phyloP scores from a whole-genome alignment of 306 rosid species.

The Boehmeria nivea region DNA sequence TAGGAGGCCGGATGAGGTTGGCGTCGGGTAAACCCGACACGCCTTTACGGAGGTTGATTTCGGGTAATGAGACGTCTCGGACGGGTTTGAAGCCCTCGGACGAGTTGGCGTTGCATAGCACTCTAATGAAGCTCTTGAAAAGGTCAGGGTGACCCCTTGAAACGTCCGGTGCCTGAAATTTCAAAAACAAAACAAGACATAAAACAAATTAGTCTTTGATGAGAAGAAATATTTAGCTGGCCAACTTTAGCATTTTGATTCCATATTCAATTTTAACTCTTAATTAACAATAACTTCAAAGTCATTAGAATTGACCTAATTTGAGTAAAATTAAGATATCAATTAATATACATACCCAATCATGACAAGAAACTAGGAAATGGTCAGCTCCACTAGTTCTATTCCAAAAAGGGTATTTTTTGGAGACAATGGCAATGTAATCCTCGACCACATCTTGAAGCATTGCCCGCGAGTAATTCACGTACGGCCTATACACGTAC shows the following conservation, averaged over 20 bases:
- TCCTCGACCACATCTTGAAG: slow-evolving; percentile 28
- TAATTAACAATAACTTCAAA: too few species aligned
- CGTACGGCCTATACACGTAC: slow-evolving; percentile 40
- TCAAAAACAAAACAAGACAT: too few species aligned
- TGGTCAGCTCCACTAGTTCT: slow-evolving; percentile 56
- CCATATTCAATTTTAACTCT: too few species aligned
- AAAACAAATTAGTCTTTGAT: too few species aligned
- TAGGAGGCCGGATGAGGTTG: neutral
- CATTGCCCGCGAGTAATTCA: slow-evolving; percentile 18
- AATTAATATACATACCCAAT: slow-evolving; percentile 41
- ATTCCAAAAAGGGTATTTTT: slow-evolving; percentile 46
- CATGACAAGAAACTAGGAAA: slow-evolving; percentile 61
- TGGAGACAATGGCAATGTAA: slow-evolving; percentile 23
- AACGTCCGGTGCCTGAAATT: slow-evolving; percentile 29
- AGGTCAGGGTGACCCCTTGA: slow-evolving; percentile 15
- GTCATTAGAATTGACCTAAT: too few species aligned
- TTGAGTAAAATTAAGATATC: too few species aligned
- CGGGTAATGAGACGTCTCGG: slow-evolving; percentile 32
- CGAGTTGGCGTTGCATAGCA: slow-evolving; percentile 39
- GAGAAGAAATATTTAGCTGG: too few species aligned
- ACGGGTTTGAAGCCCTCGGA: slow-evolving; percentile 33
- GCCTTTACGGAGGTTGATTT: slow-evolving; percentile 19
- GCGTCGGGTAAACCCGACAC: slow-evolving; percentile 12
- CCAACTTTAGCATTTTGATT: too few species aligned
- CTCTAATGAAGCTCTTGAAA: slow-evolving; percentile 35